Percentiles rank a stretch among this genome's conserved stretches.
Evolutionary conservation across 2,329 filamentous ascomycete species (phyloP).

Genomic region (Hypoxylon sp.): DNA sequence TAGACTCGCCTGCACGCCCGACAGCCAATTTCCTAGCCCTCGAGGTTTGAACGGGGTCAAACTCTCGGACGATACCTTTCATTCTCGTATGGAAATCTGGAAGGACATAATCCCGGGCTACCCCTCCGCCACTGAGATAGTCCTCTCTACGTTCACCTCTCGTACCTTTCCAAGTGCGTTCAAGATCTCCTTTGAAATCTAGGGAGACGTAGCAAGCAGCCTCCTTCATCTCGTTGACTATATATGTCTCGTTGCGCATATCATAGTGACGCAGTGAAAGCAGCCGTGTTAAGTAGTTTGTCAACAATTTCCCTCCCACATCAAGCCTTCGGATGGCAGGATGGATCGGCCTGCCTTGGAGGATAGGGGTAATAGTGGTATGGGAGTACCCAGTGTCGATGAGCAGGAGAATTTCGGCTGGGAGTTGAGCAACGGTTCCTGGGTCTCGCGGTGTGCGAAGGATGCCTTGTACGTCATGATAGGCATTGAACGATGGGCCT

Average conservation of each 20-base stretch:
- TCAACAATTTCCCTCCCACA: slow-evolving; percentile 91
- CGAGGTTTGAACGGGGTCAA: slow-evolving; percentile 77
- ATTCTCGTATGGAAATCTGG: slow-evolving; percentile 78
- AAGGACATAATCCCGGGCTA: slow-evolving; percentile 92
- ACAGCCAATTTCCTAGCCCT: slow-evolving; percentile 64
- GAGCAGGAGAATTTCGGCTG: slow-evolving; percentile 86
- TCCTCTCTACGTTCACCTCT: slow-evolving; percentile 68
- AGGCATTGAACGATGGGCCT: slow-evolving; percentile 85
- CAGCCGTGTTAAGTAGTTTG: slow-evolving; percentile 91
- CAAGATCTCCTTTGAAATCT: slow-evolving; percentile 83
- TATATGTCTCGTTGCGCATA: slow-evolving; percentile 92
- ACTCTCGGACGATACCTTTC: slow-evolving; percentile 81
- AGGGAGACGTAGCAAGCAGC: slow-evolving; percentile 85
- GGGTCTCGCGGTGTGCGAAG: slow-evolving; percentile 73
- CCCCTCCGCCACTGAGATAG: slow-evolving; percentile 67
- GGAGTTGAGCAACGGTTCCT: slow-evolving; percentile 62
- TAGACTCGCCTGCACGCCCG: slow-evolving; percentile 56
- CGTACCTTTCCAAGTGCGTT: slow-evolving; percentile 86
- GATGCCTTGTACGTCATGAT: slow-evolving; percentile 80
- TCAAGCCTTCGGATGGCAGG: slow-evolving; percentile 87
- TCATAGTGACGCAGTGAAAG: slow-evolving; percentile 94
- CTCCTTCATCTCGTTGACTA: slow-evolving; percentile 98
- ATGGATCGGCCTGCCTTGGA: slow-evolving; percentile 85
- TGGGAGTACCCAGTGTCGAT: slow-evolving; percentile 95
- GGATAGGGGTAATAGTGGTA: slow-evolving; percentile 89